A percentile compares a stretch with the other conserved stretches of the same genome.
Conservation (phyloP, 75 land plant species). For the Chamaecyparis obtusa region DNA sequence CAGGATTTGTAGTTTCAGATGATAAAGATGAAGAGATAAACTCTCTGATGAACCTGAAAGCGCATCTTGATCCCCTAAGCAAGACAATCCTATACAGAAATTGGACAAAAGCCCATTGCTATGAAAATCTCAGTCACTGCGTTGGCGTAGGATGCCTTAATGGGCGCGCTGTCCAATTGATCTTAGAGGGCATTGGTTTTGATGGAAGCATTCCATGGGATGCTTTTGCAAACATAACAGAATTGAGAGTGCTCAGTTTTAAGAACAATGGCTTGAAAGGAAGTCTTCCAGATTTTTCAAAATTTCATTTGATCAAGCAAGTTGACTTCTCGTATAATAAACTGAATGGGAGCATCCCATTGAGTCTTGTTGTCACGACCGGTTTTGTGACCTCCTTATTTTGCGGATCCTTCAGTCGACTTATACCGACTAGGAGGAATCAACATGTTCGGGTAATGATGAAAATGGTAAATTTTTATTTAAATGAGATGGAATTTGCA, state of each 20-base stretch:
- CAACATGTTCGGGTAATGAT: too few relatives aligned
- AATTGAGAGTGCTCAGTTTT: constrained; percentile 41
- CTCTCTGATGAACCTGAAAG: background rate
- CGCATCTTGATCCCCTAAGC: background rate
- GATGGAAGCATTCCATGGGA: constrained; percentile 37
- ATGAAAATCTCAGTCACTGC: constrained; percentile 11
- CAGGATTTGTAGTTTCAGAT: background rate
- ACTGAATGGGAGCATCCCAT: constrained; percentile 54
- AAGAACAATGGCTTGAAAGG: constrained; percentile 42
- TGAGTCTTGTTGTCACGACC: too few relatives aligned
- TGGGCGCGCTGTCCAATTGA: constrained; percentile 21
- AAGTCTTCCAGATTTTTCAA: constrained; percentile 31
- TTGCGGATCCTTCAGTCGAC: too few relatives aligned
- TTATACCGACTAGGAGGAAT: too few relatives aligned
- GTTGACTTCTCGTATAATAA: constrained; percentile 41
- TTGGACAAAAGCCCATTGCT: constrained; percentile 23
- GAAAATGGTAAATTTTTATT: too few relatives aligned
- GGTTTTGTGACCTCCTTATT: too few relatives aligned
- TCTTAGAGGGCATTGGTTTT: constrained; percentile 41
- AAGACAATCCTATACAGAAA: constrained; percentile 15
- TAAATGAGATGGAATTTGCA: too few relatives aligned
- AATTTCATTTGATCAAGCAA: constrained; percentile 12
- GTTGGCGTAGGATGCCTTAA: constrained; percentile 18
- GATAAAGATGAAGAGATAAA: background rate
- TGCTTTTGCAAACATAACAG: constrained; percentile 16